phyloP scores from a whole-genome alignment of 768 basidiomycete genomes.

The Leccinum sublutescens region DNA sequence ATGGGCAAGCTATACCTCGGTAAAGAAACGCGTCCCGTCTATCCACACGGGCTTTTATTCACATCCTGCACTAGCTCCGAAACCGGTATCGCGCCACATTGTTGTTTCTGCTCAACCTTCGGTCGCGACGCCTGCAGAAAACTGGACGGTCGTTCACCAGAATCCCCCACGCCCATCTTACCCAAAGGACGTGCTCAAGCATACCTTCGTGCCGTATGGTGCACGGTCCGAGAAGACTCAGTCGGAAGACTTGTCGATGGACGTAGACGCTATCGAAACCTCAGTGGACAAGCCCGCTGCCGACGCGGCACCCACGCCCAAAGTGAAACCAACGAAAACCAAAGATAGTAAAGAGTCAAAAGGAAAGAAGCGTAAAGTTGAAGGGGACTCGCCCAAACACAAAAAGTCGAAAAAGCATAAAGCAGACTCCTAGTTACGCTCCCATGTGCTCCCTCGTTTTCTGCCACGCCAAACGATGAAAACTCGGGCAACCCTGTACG shows the following conservation, averaged over 20 bases:
- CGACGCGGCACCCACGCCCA: not conserved
- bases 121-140: conserved; percentile 19
- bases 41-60: conserved; percentile 34
- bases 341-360: conserved; percentile 31
- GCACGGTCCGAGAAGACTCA: conserved; percentile 32
- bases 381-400: conserved; percentile 46
- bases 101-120: conserved; percentile 53
- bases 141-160: conserved; percentile 31
- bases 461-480: not conserved
- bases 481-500: not conserved
- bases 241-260: conserved; percentile 16
- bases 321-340: conserved; percentile 4
- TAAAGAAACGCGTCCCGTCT: conserved; percentile 24
- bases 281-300: conserved; percentile 23
- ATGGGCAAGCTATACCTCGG: conserved; percentile 58
- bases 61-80: conserved; percentile 46
- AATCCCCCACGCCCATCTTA: conserved; percentile 58
- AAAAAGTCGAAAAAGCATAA: conserved; percentile 50
- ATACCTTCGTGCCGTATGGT: conserved; percentile 63
- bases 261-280: conserved; percentile 24
- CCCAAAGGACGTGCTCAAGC: conserved; percentile 59
- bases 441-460: not conserved
- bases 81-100: conserved; percentile 55
- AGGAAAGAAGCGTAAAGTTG: conserved; percentile 47
- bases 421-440: conserved; percentile 14